A percentile compares a stretch with the other conserved stretches of the same genome.
These are phyloP conservation scores for Plectosphaerella cucumerina DNA, from an alignment of 2,329 filamentous ascomycete genomes.

Conservation along the genomic window DNA sequence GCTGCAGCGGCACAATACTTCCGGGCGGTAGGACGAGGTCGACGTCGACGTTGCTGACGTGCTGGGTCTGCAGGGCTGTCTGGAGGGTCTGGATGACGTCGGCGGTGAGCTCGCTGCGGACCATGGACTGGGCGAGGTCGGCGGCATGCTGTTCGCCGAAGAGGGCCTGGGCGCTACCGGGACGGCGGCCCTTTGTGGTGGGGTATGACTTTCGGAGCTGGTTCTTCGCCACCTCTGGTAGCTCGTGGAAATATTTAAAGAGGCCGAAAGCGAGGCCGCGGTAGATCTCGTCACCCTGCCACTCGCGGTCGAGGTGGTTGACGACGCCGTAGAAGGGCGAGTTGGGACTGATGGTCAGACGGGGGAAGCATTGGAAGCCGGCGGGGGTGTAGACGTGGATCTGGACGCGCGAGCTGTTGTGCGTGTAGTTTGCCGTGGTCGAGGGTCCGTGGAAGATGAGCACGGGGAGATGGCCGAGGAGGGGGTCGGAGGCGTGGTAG, in stretches of 20 bases:
- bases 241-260: constrained; percentile 89
- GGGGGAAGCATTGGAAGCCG: constrained; percentile 83
- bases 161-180: constrained; percentile 62
- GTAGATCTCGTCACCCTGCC: constrained; percentile 92
- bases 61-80: constrained; percentile 74
- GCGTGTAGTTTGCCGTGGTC: constrained; percentile 79
- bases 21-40: constrained; percentile 82
- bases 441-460: constrained; percentile 91
- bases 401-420: constrained; percentile 90
- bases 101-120: constrained; percentile 70
- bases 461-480: constrained; percentile 75
- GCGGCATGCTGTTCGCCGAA: constrained; percentile 93
- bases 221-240: constrained; percentile 72
- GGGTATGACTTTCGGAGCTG: constrained; percentile 59
- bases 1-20: constrained; percentile 62
- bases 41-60: constrained; percentile 79
- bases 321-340: constrained; percentile 90
- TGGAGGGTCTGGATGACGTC: constrained; percentile 72
- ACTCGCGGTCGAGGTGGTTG: constrained; percentile 83
- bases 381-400: constrained; percentile 87
- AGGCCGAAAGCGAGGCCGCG: constrained; percentile 88
- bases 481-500: constrained; percentile 83
- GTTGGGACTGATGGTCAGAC: constrained; percentile 88
- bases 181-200: constrained; percentile 48
- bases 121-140: constrained; percentile 81